phyloP scores from a whole-genome alignment of 495 filamentous ascomycete species.

The Annulohypoxylon maeteangense region DNA sequence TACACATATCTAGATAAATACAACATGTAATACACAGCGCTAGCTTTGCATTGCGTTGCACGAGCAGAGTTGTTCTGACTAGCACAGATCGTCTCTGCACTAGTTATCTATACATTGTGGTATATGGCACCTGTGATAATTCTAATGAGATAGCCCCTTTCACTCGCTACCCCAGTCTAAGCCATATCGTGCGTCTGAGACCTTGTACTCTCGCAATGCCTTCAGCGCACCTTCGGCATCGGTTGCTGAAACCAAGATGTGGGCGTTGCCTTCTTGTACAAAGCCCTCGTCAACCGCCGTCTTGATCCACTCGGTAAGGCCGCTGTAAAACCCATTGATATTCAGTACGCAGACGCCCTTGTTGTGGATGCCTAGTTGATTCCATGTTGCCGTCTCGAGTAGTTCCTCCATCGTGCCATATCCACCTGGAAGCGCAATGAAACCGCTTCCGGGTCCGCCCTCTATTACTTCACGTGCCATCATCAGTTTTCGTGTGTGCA shows the following conservation, averaged over 20 bases:
- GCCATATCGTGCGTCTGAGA: conserved; percentile 76
- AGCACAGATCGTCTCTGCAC: conserved; percentile 3
- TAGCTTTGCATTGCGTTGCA: conserved; percentile 12
- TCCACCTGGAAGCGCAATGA: conserved; percentile 88
- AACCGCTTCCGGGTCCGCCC: conserved; percentile 84
- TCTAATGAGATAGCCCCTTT: conserved; percentile 24
- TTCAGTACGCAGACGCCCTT: conserved; percentile 84
- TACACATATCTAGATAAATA: background rate
- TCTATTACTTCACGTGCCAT: conserved; percentile 89
- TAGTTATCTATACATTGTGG: conserved; percentile 23
- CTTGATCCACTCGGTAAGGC: conserved; percentile 82
- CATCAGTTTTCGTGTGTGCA: conserved; percentile 92
- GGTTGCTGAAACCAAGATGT: conserved; percentile 81
- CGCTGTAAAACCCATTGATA: conserved; percentile 90
- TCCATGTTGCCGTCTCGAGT: conserved; percentile 97
- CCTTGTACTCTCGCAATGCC: conserved; percentile 77
- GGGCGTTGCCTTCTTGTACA: conserved; percentile 71
- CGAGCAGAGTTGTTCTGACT: background rate
- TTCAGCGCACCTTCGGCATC: conserved; percentile 76
- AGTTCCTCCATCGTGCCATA: conserved; percentile 97
- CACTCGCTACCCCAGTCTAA: conserved; percentile 82
- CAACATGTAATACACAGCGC: background rate
- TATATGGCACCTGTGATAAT: conserved; percentile 18
- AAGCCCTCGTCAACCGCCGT: conserved; percentile 82
- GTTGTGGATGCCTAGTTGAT: conserved; percentile 93